phyloP scores from a whole-genome alignment of 2,329 filamentous ascomycete species.

The Magnaporthiopsis rhizophila region DNA sequence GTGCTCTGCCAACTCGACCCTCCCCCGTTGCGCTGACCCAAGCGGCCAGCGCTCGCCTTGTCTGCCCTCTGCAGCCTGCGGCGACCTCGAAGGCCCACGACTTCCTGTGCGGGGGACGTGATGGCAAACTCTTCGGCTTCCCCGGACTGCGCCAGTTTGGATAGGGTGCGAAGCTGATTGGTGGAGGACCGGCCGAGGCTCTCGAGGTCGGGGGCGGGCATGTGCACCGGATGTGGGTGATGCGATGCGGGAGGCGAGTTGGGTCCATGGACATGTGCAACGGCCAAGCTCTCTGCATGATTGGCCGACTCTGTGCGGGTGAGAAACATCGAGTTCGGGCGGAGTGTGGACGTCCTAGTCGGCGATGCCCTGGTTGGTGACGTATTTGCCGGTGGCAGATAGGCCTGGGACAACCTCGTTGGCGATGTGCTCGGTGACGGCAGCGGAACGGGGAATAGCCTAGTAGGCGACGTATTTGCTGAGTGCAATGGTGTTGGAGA shows the following conservation, averaged over 20 bases:
- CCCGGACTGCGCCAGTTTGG: conserved; percentile 68
- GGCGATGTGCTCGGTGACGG: conserved; percentile 8
- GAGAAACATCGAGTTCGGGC: conserved; percentile 55
- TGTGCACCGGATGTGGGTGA: conserved; percentile 33
- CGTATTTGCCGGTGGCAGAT: conserved; percentile 19
- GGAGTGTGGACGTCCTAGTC: conserved; percentile 32
- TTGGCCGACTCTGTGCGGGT: conserved; percentile 48
- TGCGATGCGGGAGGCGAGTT: conserved; percentile 27
- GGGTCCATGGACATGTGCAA: conserved; percentile 19
- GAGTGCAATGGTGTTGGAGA: neutral
- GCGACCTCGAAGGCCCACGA: conserved; percentile 78
- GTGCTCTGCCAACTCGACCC: conserved; percentile 67
- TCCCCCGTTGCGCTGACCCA: conserved; percentile 36
- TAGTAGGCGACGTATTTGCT: conserved; percentile 10
- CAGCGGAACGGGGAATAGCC: conserved; percentile 10
- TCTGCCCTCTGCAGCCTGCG: conserved; percentile 69
- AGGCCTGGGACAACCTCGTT: conserved; percentile 8
- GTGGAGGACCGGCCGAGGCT: conserved; percentile 83
- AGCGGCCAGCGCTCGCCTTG: conserved; percentile 38
- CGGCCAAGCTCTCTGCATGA: conserved; percentile 23
- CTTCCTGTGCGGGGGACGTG: conserved; percentile 70
- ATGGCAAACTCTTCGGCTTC: conserved; percentile 75
- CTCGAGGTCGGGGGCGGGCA: conserved; percentile 67
- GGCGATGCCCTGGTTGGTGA: conserved; percentile 22
- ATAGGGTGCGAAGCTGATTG: conserved; percentile 78